Base-by-base conservation (phyloP, 2,329 filamentous ascomycete genomes). In the Verticillium longisporum region DNA sequence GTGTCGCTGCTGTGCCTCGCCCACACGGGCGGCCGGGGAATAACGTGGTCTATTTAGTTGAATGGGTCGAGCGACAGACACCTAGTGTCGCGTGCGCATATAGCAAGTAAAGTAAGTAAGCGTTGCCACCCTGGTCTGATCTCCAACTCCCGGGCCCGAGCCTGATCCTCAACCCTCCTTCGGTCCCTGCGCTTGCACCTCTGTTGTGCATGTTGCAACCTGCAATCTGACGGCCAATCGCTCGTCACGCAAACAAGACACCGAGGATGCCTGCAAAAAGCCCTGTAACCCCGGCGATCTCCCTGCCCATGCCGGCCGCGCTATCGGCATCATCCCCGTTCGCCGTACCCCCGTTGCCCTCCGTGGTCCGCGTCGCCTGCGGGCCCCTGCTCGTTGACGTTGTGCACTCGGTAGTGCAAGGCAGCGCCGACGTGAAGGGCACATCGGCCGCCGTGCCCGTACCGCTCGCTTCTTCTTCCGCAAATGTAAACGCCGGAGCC, bases 401-500 rank as follows among this genome's bases (percentile, higher is more conserved):
- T 14, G 45, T 36, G 57, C 78, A 80, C 60, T 70, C 64, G 6
- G 63, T 64, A 0, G 75, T 77, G 61, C 78, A 81, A 0, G 79
- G 78, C 60, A 80, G 70, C 2, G 72, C 73, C 1, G 72, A 74
- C 0, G 75, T 76, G 61, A 80, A 81, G 2, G 77, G 73, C 7
- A 69, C 66, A 37, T 77, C 73, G 2, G 72, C 73, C n/a, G 67
- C 67, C 1, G 71, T 63, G 1, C 68, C 70, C 41, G 61, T 61
- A 53, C 45, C 50, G 13, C 33, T 37, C 14, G 32, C 33, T 6
- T 33, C n/a, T 6, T 32, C 31, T n/a, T 45, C 63, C 2, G 58
- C 60, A n/a, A 59, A 6, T 2, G 59, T 64, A 56, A 63, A 65
- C 6, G 64, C 62, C 5, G 75, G 73, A 55, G 79, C 71, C 1